These are phyloP conservation scores for Xerocomellus chrysenteron DNA, from an alignment of 768 basidiomycete genomes.

Conservation along the genomic window DNA sequence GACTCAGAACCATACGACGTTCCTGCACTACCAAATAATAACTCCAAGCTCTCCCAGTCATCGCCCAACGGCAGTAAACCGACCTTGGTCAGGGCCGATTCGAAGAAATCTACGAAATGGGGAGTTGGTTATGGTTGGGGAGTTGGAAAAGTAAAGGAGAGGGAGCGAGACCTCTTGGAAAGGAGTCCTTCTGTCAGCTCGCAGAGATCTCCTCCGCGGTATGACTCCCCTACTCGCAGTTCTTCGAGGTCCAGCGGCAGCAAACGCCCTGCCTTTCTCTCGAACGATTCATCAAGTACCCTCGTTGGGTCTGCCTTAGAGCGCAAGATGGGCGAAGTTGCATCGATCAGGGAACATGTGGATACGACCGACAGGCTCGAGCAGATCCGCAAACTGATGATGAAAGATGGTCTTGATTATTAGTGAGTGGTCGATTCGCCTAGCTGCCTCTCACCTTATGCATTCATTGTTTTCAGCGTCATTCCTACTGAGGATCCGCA, in stretches of 20 bases:
- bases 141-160: constrained; percentile 52
- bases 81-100: constrained; percentile 54
- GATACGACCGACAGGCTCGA: constrained; percentile 63
- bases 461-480: constrained; percentile 45
- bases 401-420: constrained; percentile 66
- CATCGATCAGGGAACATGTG: constrained; percentile 48
- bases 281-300: constrained; percentile 69
- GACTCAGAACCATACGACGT: constrained; percentile 62
- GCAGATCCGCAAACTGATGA: constrained; percentile 64
- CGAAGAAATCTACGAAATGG: constrained; percentile 57
- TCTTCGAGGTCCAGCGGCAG: constrained; percentile 41
- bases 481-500: constrained; percentile 82
- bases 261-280: constrained; percentile 43
- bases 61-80: constrained; percentile 33
- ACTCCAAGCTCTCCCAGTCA: constrained; percentile 43
- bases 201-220: constrained; percentile 38
- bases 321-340: constrained; percentile 66
- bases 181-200: constrained; percentile 34
- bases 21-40: constrained; percentile 29
- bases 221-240: constrained; percentile 33
- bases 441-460: constrained; percentile 3
- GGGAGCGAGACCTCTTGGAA: constrained; percentile 38
- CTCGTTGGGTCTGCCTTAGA: constrained; percentile 73
- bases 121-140: constrained; percentile 83
- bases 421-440: constrained; percentile 52